Conservation (phyloP, 441 rosid species). For the Viola pubescens region DNA sequence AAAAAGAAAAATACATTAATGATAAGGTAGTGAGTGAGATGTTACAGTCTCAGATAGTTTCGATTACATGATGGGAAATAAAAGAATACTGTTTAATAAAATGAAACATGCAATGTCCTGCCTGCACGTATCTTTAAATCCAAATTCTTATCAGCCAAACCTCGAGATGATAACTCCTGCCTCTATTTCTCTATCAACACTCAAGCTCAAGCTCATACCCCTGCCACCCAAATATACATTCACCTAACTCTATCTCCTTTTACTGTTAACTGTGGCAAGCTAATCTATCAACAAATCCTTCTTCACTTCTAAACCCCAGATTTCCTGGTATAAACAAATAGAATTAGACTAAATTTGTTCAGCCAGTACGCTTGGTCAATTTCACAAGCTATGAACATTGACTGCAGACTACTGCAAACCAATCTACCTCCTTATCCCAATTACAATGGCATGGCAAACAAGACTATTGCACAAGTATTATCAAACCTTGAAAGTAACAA, state of each 20-base stretch:
- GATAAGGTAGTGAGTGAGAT: too few relatives aligned
- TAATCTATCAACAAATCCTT: slow-evolving; percentile 6
- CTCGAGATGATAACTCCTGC: neutral
- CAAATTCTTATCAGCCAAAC: neutral
- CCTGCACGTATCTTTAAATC: neutral
- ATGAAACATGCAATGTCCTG: neutral
- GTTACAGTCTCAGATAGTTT: too few relatives aligned
- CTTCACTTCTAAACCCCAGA: neutral
- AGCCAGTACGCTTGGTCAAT: neutral
- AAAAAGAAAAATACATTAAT: slow-evolving; percentile 9
- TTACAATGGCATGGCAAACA: slow-evolving; percentile 2
- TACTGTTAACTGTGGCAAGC: slow-evolving; percentile 1
- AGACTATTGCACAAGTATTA: neutral
- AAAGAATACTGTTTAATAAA: too few relatives aligned
- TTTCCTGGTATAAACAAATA: neutral
- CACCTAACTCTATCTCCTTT: neutral
- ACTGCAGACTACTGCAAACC: too few relatives aligned
- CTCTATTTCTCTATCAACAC: neutral
- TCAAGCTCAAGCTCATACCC: slow-evolving; percentile 6
- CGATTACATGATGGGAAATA: too few relatives aligned
- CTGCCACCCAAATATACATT: neutral
- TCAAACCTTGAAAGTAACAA: neutral
- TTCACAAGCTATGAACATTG: neutral
- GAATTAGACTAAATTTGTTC: neutral
- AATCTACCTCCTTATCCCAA: neutral